Percentiles rank a stretch among this genome's conserved stretches.
phyloP scores from a whole-genome alignment of 1,284 basidiomycete species.

The Puccinia hordei region DNA sequence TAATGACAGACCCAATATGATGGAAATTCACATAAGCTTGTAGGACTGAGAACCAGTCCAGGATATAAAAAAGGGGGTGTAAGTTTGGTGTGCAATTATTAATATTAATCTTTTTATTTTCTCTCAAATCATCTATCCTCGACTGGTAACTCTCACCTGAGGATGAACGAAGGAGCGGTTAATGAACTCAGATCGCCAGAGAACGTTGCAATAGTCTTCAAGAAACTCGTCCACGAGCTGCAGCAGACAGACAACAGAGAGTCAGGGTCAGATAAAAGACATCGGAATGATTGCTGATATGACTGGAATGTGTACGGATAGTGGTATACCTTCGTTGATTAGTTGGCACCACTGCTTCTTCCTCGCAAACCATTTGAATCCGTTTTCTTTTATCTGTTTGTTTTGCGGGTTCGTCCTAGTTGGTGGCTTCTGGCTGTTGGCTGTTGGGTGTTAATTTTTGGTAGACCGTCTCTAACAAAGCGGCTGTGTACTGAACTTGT shows the following conservation, averaged over 20 bases:
- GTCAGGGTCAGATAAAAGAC: background rate
- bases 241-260: background rate
- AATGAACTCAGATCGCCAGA: conserved; percentile 89
- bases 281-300: background rate
- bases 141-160: conserved; percentile 57
- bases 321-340: conserved; percentile 17
- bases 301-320: background rate
- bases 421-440: too few relatives aligned
- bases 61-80: conserved; percentile 9
- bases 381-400: background rate
- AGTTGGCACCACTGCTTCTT: conserved; percentile 11
- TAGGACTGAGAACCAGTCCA: conserved; percentile 49
- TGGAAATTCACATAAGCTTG: conserved; percentile 56
- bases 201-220: conserved; percentile 68
- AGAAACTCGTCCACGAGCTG: conserved; percentile 39
- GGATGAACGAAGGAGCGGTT: conserved; percentile 76
- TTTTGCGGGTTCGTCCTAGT: background rate
- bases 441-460: background rate
- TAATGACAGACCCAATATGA: conserved; percentile 53
- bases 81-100: background rate
- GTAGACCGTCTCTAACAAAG: too few relatives aligned
- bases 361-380: background rate
- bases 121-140: background rate
- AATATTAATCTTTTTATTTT: background rate
- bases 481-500: too few relatives aligned